Conservation (phyloP, 805 yeast genomes). For the Kregervanrija delftensis region DNA sequence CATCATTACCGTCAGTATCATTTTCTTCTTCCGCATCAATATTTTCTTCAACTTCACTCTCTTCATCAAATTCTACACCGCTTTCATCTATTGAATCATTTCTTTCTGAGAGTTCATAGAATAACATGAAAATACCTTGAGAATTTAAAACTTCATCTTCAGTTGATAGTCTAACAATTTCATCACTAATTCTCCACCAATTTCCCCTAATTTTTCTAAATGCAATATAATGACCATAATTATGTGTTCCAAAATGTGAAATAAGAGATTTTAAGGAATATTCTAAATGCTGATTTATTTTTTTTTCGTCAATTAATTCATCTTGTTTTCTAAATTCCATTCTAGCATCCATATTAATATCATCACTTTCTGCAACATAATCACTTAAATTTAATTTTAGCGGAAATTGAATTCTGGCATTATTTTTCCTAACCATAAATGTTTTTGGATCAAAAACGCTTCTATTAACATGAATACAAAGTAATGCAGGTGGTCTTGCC, state of each 20-base stretch:
- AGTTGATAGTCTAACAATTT: slow-evolving; percentile 70
- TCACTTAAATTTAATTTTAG: slow-evolving; percentile 56
- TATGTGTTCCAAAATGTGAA: slow-evolving; percentile 91
- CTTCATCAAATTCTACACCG: slow-evolving; percentile 30
- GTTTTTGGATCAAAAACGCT: slow-evolving; percentile 88
- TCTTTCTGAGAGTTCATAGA: slow-evolving; percentile 53
- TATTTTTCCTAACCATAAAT: slow-evolving; percentile 76
- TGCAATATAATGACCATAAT: slow-evolving; percentile 95
- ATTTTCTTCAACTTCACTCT: slow-evolving; percentile 16
- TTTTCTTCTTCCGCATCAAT: slow-evolving; percentile 8
- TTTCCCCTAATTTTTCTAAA: slow-evolving; percentile 72
- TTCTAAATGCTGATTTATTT: slow-evolving; percentile 25
- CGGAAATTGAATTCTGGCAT: slow-evolving; percentile 77
- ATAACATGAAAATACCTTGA: slow-evolving; percentile 89
- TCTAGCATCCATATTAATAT: slow-evolving; percentile 76
- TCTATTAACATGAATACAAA: slow-evolving; percentile 84
- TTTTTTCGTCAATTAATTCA: slow-evolving; percentile 20
- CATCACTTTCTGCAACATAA: slow-evolving; percentile 62
- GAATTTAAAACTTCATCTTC: slow-evolving; percentile 75
- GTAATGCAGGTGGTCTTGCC: slow-evolving; percentile 74
- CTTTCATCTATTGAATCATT: slow-evolving; percentile 28
- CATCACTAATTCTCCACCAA: slow-evolving; percentile 97
- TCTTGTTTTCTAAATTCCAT: slow-evolving; percentile 62
- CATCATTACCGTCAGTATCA: slow-evolving; percentile 8
- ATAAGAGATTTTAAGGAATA: slow-evolving; percentile 81